A percentile compares a stretch with the other conserved stretches of the same genome.
Evolutionary conservation across 129 eudicot genomes (phyloP).

Genomic region (Flaveria ramosissima): DNA sequence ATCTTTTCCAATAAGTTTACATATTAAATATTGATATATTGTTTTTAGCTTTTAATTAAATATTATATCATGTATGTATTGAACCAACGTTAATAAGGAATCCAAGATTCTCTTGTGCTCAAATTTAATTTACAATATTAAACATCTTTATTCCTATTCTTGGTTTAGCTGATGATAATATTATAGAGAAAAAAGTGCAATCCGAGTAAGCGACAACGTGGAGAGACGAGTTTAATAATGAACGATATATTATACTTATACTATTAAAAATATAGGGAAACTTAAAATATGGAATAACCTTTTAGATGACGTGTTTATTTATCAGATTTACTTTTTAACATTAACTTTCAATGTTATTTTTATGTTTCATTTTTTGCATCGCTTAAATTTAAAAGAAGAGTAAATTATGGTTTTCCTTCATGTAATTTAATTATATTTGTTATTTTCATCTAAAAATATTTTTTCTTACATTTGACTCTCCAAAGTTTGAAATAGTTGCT

Average conservation of each 20-base stretch:
- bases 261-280: not conserved
- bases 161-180: not conserved
- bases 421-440: no score
- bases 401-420: no score
- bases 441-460: no score
- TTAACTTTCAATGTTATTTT: no score
- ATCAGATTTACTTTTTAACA: no score
- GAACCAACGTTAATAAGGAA: not conserved
- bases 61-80: not conserved
- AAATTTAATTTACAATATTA: not conserved
- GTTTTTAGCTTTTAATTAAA: not conserved
- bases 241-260: not conserved
- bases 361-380: no score
- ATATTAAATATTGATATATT: not conserved
- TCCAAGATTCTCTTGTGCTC: not conserved
- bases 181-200: not conserved
- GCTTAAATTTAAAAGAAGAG: no score
- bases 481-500: no score
- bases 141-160: not conserved
- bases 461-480: no score
- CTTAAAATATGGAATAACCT: not conserved
- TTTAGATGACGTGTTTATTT: not conserved
- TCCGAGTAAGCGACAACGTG: slow-evolving; percentile 15
- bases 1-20: not conserved
- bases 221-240: not conserved